phyloP scores from a whole-genome alignment of 179 eudicot species.

The Carnegiea gigantea region DNA sequence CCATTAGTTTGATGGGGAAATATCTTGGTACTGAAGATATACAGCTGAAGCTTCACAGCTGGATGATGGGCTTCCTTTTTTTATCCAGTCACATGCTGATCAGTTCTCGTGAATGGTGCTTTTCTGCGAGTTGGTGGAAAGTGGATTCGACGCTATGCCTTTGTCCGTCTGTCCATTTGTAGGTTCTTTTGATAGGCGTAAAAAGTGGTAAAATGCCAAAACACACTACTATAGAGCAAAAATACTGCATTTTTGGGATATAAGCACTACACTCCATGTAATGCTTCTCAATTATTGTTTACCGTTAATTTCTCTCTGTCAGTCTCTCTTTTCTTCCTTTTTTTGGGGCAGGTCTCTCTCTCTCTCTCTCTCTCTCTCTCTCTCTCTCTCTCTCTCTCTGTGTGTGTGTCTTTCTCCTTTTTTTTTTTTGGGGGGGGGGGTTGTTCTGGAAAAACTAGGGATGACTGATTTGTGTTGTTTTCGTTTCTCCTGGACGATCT shows the following conservation, averaged over 20 bases:
- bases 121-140: conserved; percentile 7
- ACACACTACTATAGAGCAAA: neutral
- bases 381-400: too few species aligned
- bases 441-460: neutral
- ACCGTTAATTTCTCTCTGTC: neutral
- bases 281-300: neutral
- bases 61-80: conserved; percentile 29
- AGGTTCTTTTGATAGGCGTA: conserved; percentile 6
- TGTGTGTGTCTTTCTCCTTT: neutral
- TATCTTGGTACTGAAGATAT: conserved; percentile 38
- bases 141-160: neutral
- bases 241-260: conserved; percentile 3
- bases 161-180: neutral
- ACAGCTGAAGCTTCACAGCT: conserved; percentile 40
- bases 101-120: conserved; percentile 17
- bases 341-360: neutral
- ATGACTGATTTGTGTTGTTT: neutral
- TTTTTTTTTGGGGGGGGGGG: neutral
- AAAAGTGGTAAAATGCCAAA: neutral
- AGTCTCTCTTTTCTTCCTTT: neutral
- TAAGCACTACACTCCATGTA: neutral
- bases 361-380: neutral
- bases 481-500: neutral
- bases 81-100: conserved; percentile 19
- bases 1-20: conserved; percentile 36